These are phyloP conservation scores for Peniophora sp. DNA, from an alignment of 1,284 basidiomycete genomes.

Conservation along the genomic window DNA sequence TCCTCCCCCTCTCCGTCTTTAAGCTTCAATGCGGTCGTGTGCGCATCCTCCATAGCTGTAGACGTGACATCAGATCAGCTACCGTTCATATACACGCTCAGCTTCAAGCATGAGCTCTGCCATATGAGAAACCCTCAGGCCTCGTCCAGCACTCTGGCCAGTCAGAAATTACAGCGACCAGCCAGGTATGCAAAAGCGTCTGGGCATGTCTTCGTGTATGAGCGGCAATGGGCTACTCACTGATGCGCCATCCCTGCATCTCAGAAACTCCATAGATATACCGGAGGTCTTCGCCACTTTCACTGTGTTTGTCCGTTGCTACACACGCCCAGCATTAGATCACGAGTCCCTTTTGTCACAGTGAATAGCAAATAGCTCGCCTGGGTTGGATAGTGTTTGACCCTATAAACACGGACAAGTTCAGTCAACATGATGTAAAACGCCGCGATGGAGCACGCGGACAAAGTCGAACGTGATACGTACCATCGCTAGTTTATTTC, in stretches of 20 bases:
- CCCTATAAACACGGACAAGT: slow-evolving; percentile 33
- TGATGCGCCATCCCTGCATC: slow-evolving; percentile 99
- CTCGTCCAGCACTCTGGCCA: no score
- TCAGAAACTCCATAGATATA: slow-evolving; percentile 84
- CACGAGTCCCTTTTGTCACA: background rate
- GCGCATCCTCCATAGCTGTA: slow-evolving; percentile 96
- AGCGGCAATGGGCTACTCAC: slow-evolving; percentile 54
- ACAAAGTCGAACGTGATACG: no score
- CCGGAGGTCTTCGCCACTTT: slow-evolving; percentile 71
- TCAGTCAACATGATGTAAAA: no score
- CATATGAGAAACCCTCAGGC: no score
- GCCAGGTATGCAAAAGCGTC: no score
- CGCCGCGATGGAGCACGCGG: no score
- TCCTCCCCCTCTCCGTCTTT: slow-evolving; percentile 31
- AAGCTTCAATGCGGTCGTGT: slow-evolving; percentile 73
- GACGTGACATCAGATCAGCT: slow-evolving; percentile 9
- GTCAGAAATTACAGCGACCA: no score
- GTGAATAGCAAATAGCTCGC: slow-evolving; percentile 15
- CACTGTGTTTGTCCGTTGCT: slow-evolving; percentile 84
- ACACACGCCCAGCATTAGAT: slow-evolving; percentile 4
- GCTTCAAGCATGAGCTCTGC: no score
- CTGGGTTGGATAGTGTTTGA: slow-evolving; percentile 66
- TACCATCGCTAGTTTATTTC: no score
- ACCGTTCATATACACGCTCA: slow-evolving; percentile 6
- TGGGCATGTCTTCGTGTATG: no score